Evolutionary conservation across 2,329 filamentous ascomycete species (phyloP).

Genomic region (Pleomassaria siparia): DNA sequence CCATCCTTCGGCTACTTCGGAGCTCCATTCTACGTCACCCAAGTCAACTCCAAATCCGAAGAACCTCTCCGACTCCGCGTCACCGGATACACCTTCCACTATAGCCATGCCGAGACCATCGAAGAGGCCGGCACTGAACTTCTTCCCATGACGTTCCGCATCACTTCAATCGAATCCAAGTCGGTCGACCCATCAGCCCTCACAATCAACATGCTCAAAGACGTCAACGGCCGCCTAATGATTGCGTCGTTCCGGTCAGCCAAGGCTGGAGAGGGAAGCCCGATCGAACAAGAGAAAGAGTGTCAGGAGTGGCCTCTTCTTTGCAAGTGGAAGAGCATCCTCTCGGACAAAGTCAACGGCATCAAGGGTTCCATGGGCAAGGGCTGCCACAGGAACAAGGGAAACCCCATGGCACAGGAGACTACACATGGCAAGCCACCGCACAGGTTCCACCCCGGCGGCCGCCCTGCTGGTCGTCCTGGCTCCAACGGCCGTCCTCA

Average conservation of each 20-base stretch:
- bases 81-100: slow-evolving; percentile 40
- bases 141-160: slow-evolving; percentile 41
- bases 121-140: slow-evolving; percentile 41
- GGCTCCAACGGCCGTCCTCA: too few relatives aligned
- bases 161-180: slow-evolving; percentile 37
- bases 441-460: slow-evolving; percentile 34
- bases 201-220: slow-evolving; percentile 42
- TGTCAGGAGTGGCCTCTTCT: slow-evolving; percentile 42
- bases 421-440: slow-evolving; percentile 34
- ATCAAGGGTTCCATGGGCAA: slow-evolving; percentile 36
- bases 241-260: slow-evolving; percentile 39
- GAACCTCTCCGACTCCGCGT: slow-evolving; percentile 34
- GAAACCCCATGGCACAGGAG: slow-evolving; percentile 36
- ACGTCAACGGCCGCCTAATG: slow-evolving; percentile 38
- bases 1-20: slow-evolving; percentile 33
- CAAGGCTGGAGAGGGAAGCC: slow-evolving; percentile 20
- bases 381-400: slow-evolving; percentile 38
- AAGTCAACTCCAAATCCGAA: slow-evolving; percentile 31
- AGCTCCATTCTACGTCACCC: slow-evolving; percentile 36
- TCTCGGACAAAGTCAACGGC: slow-evolving; percentile 38
- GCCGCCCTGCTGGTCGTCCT: too few relatives aligned
- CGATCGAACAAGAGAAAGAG: slow-evolving; percentile 27
- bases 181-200: slow-evolving; percentile 35
- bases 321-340: slow-evolving; percentile 47
- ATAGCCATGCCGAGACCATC: slow-evolving; percentile 37